These are phyloP conservation scores for Rhizoclosmatium sp. DNA, from an alignment of 192 early-diverging fungal genomes.

Conservation along the genomic window DNA sequence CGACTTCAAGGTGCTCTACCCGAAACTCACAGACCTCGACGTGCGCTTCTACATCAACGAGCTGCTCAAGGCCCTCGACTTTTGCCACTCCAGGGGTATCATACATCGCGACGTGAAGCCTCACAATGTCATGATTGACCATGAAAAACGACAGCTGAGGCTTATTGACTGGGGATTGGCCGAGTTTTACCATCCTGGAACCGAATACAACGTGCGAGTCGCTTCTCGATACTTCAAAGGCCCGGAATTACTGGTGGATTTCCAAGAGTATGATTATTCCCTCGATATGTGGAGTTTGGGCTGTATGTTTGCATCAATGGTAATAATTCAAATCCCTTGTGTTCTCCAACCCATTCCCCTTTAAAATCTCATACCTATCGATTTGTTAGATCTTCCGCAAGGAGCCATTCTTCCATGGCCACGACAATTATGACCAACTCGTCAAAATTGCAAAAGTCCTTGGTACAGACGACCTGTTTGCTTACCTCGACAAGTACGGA, in stretches of 20 bases:
- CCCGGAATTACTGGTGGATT: constrained; percentile 97
- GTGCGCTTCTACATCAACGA: constrained; percentile 97
- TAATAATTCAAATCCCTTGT: constrained; percentile 43
- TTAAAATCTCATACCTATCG: neutral
- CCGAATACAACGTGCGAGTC: constrained; percentile 97
- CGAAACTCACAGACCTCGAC: constrained; percentile 92
- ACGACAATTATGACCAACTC: constrained; percentile 99
- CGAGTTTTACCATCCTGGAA: constrained; percentile 98
- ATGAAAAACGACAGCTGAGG: constrained; percentile 90
- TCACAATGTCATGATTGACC: constrained; percentile 95
- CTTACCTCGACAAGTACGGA: constrained; percentile 95
- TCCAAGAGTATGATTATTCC: constrained; percentile 98
- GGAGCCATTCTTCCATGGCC: constrained; percentile 99
- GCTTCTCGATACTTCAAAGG: constrained; percentile 99
- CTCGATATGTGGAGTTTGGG: constrained; percentile 99
- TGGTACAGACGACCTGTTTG: constrained; percentile 93
- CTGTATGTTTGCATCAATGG: constrained; percentile 99
- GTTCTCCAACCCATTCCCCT: neutral
- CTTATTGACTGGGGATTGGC: constrained; percentile 99
- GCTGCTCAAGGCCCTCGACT: constrained; percentile 96
- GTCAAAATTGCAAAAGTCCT: constrained; percentile 98
- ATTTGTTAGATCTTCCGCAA: constrained; percentile 90
- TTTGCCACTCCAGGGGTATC: constrained; percentile 97
- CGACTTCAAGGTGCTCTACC: constrained; percentile 97
- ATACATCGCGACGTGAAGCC: constrained; percentile 99